These are phyloP conservation scores for Arachnomyces sp. DNA, from an alignment of 2,329 filamentous ascomycete genomes.

Conservation along the genomic window DNA sequence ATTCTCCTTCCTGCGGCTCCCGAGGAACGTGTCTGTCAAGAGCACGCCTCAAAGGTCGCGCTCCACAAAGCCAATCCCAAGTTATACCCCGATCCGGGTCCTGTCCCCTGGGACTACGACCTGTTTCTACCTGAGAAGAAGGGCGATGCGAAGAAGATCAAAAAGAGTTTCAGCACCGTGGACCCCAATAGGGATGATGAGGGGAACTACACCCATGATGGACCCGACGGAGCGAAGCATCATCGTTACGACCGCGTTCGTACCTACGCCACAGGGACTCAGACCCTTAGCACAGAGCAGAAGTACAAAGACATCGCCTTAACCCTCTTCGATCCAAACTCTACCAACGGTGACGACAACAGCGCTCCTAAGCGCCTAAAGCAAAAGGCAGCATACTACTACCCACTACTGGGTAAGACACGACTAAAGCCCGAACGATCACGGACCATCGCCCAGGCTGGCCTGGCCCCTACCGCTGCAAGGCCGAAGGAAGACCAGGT, in stretches of 20 bases:
- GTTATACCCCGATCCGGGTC: slow-evolving; percentile 44
- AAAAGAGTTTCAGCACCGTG: slow-evolving; percentile 46
- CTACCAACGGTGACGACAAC: slow-evolving; percentile 13
- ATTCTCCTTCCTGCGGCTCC: slow-evolving; percentile 46
- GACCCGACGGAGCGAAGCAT: slow-evolving; percentile 34
- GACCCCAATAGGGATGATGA: slow-evolving; percentile 48
- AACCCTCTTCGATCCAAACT: slow-evolving; percentile 47
- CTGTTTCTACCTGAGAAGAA: slow-evolving; percentile 48
- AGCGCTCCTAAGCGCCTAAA: slow-evolving; percentile 17
- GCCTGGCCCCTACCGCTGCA: slow-evolving; percentile 29
- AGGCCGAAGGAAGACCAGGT: slow-evolving; percentile 39
- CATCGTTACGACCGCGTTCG: slow-evolving; percentile 51
- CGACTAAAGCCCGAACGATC: slow-evolving; percentile 44
- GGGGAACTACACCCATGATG: slow-evolving; percentile 40
- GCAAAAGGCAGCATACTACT: slow-evolving; percentile 53
- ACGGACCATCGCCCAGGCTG: slow-evolving; percentile 35
- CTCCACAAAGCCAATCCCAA: slow-evolving; percentile 43
- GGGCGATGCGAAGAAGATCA: slow-evolving; percentile 42
- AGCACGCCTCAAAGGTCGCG: slow-evolving; percentile 40
- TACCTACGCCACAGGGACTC: slow-evolving; percentile 52
- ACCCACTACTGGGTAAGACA: slow-evolving; percentile 51
- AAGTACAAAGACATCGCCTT: slow-evolving; percentile 51
- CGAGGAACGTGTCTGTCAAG: slow-evolving; percentile 40
- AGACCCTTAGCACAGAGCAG: slow-evolving; percentile 43
- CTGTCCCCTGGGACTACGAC: slow-evolving; percentile 50